phyloP scores from a whole-genome alignment of 2,329 filamentous ascomycete species.

The Aspergillus japonicus region DNA sequence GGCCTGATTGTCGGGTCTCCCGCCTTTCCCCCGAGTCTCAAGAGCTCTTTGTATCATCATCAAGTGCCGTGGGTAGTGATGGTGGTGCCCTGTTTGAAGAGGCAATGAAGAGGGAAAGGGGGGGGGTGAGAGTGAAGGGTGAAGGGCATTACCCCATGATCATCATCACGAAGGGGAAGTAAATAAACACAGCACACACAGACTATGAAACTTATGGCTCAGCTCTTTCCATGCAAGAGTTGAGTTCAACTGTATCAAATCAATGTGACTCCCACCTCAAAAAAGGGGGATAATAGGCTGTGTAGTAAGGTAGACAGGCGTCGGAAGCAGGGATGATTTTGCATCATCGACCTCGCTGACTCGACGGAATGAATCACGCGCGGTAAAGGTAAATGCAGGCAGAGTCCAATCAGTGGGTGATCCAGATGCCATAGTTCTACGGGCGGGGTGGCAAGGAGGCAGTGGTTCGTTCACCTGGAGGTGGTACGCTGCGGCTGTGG shows the following conservation, averaged over 20 bases:
- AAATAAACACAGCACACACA: not conserved
- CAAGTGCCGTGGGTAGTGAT: constrained; percentile 10
- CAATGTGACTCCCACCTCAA: not conserved
- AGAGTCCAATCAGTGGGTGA: constrained; percentile 16
- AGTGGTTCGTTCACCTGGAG: constrained; percentile 6
- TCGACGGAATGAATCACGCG: constrained; percentile 15
- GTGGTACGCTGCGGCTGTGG: too few species aligned
- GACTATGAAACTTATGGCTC: not conserved
- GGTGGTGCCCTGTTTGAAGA: not conserved
- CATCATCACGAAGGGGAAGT: not conserved
- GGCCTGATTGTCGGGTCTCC: constrained; percentile 9
- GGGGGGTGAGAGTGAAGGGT: constrained; percentile 2
- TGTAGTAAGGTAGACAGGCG: constrained; percentile 2
- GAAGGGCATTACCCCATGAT: not conserved
- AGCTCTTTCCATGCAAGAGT: not conserved
- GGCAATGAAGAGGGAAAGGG: not conserved
- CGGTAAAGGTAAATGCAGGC: constrained; percentile 7
- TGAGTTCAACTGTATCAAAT: not conserved
- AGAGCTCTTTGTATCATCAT: constrained; percentile 29
- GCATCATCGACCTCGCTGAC: constrained; percentile 13
- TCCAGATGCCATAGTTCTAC: constrained; percentile 11
- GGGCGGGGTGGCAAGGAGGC: constrained; percentile 19
- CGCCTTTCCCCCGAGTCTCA: constrained; percentile 16
- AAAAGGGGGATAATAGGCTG: not conserved
- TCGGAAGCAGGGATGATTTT: constrained; percentile 6